Evolutionary conservation across 352 stramenopile species (phyloP), one percentile per base, ranked within the genome.

Genomic region (Peronospora belbahrii): DNA sequence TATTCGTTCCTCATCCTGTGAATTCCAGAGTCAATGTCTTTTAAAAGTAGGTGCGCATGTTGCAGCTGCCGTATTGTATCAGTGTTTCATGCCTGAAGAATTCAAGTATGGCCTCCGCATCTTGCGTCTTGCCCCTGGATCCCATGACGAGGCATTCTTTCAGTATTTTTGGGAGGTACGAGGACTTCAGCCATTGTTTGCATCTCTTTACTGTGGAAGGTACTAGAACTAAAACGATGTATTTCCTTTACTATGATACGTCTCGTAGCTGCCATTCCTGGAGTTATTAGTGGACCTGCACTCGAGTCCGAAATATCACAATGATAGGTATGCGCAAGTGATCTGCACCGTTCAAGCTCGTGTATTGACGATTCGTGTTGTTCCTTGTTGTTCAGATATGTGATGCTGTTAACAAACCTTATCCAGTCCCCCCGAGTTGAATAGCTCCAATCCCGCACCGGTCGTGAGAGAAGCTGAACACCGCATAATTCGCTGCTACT

Each of bases 131-230:
- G 50, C 77, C n/a, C 78, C 81, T 6, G 73, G 86, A 43, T 66
- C 63, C 5, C 78, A 89, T 48, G 76, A 89, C 42, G 59, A 81
- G 2, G 60, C 58, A 10, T 88, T 88, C 49, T 92, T 89, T 42
- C 81, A 92, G 73, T 89, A 88, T 54, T 88, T 89, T 60, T 92
- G 78, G 77, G 71, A 87, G 76, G 76, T 88, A 66, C 28, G n/a
- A n/a, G n/a, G n/a, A n/a, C n/a, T n/a, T n/a, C n/a, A n/a, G n/a
- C n/a, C n/a, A n/a, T n/a, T n/a, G n/a, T n/a, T n/a, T 28, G 24
- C 24, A 2, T 27, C 13, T 33, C 13, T 17, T 14, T 45, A 10
- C 20, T 35, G 24, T 33, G n/a, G 15, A 14, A 33, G 2, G 36
- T 58, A 18, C 18, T 27, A 32, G 17, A 6, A 47, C 33, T 50